phyloP scores from a whole-genome alignment of 495 filamentous ascomycete species.

The Penicillium roqueforti region DNA sequence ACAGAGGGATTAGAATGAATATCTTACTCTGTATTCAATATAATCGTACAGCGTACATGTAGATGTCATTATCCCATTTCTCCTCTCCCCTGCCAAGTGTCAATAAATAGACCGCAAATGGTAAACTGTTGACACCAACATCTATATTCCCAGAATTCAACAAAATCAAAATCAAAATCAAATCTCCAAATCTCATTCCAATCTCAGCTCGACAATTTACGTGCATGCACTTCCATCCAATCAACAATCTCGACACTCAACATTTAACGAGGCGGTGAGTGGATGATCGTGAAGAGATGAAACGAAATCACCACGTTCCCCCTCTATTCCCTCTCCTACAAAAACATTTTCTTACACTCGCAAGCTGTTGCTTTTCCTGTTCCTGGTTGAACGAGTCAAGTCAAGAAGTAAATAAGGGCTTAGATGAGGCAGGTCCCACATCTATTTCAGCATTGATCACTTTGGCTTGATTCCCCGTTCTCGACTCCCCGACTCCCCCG shows the following conservation, averaged over 20 bases:
- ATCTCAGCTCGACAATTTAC: too few species aligned
- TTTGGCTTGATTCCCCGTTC: slow-evolving; percentile 14
- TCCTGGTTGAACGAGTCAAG: slow-evolving; percentile 8
- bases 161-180: background rate
- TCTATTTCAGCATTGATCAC: slow-evolving; percentile 23
- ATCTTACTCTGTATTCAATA: too few species aligned
- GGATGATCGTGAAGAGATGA: slow-evolving; percentile 18
- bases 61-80: background rate
- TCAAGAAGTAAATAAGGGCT: background rate
- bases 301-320: slow-evolving; percentile 20
- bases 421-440: slow-evolving; percentile 22
- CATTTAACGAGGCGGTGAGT: slow-evolving; percentile 25
- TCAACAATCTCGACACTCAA: slow-evolving; percentile 11
- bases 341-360: background rate
- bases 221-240: slow-evolving; percentile 1
- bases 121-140: background rate
- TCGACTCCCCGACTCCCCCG: slow-evolving; percentile 4
- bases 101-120: slow-evolving; percentile 9
- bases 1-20: slow-evolving; percentile 37
- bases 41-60: background rate
- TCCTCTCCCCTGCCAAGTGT: background rate
- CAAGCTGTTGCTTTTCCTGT: background rate
- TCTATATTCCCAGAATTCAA: background rate
- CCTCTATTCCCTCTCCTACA: slow-evolving; percentile 6
- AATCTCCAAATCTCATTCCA: too few species aligned